phyloP scores from a whole-genome alignment of 805 yeast species.

The Starmerella stigmatis region DNA sequence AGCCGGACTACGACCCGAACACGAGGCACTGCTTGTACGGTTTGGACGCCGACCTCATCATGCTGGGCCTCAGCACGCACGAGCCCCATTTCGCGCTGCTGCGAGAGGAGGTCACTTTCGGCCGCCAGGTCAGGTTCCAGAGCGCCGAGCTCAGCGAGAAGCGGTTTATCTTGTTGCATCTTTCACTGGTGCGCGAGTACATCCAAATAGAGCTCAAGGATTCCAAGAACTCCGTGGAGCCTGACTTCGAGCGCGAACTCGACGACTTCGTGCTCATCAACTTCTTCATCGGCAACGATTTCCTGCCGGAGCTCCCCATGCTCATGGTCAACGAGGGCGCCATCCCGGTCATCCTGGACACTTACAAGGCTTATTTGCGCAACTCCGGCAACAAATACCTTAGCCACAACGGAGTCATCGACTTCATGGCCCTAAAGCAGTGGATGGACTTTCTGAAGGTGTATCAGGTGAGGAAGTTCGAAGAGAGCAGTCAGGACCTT shows the following conservation, averaged over 20 bases:
- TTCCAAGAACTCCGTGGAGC: neutral
- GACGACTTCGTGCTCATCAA: conserved; percentile 88
- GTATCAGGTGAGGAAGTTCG: conserved; percentile 80
- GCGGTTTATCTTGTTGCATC: conserved; percentile 70
- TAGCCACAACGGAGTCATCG: conserved; percentile 71
- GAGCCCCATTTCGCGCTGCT: conserved; percentile 92
- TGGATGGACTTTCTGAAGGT: conserved; percentile 69
- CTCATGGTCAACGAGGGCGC: conserved; percentile 91
- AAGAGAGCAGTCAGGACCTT: conserved; percentile 65
- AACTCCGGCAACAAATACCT: conserved; percentile 61
- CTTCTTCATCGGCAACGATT: conserved; percentile 96
- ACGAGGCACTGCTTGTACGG: conserved; percentile 96
- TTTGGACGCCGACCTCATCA: conserved; percentile 92
- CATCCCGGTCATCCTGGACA: conserved; percentile 77
- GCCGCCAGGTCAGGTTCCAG: conserved; percentile 36
- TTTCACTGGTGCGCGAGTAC: conserved; percentile 83
- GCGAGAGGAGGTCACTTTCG: conserved; percentile 93
- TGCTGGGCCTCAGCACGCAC: conserved; percentile 91
- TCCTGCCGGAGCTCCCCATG: conserved; percentile 92
- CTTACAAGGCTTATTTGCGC: conserved; percentile 72
- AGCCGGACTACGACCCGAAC: conserved; percentile 81
- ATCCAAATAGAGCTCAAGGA: conserved; percentile 53
- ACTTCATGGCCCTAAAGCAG: conserved; percentile 55
- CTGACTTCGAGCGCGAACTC: conserved; percentile 71
- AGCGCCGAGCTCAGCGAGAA: conserved; percentile 55